Base-by-base conservation (phyloP, 139 green algal species). In the Cymbomonas tetramitiformis region DNA sequence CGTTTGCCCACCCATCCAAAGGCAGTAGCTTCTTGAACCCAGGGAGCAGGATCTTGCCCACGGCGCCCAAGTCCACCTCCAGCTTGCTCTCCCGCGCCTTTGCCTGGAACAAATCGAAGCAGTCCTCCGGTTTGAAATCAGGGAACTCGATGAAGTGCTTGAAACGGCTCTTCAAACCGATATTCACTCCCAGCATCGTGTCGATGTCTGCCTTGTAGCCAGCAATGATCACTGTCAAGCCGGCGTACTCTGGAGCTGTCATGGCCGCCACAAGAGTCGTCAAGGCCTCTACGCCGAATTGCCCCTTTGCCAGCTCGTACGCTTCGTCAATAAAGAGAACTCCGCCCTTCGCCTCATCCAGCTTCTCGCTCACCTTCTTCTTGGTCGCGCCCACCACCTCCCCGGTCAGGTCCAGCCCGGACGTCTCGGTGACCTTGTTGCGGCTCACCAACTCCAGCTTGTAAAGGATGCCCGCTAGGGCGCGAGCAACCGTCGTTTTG, bases 141-240 rank as follows among this genome's bases (percentile, higher is more conserved):
- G 10, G 10, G 15, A 52, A 52, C 15, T 10, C 10, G 15, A 52
- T 18, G 44, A 9, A 12, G 10, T 52, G 10, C 9, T n/a, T 19
- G 44, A 52, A 52, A 12, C 44, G 44, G 44, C 44, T 52, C n/a
- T 10, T 9, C 15, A 52, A 19, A 24, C 44, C 44, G 10, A 19
- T 9, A 52, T 52, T 52, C n/a, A 24, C 44, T n/a, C 15, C 10
- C 15, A 52, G 15, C 10, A 52, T n/a, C 10, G 10, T 24, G 44
- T 52, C n/a, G 10, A 52, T 18, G 15, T 52, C 44, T 10, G 10
- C 15, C 15, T 52, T 19, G 44, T 52, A 52, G 15, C 44, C 44
- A 31, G 10, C 44, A 19, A 52, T n/a, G 44, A 52, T 52, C 0
- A 52, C 44, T n/a, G n/a, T n/a, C n/a, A n/a, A n/a, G n/a, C n/a